phyloP scores from a whole-genome alignment of 495 filamentous ascomycete species.

The Penicillium mononematosum region DNA sequence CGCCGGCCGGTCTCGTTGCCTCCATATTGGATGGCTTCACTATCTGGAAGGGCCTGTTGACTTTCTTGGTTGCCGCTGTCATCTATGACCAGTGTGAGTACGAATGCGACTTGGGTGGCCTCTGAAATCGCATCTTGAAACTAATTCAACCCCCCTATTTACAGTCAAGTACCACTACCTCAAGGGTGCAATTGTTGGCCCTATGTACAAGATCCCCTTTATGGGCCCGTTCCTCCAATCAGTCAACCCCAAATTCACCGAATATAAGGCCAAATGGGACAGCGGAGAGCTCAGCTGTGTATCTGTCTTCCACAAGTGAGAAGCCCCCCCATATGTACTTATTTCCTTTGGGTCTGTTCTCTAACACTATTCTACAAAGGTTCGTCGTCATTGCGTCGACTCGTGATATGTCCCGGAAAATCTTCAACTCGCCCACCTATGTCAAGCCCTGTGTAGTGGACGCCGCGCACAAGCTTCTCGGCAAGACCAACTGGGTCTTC shows the following conservation, averaged over 20 bases:
- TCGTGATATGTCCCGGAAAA: slow-evolving; percentile 92
- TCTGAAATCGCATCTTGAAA: slow-evolving; percentile 9
- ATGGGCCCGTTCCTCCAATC: slow-evolving; percentile 95
- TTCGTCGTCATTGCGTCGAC: slow-evolving; percentile 97
- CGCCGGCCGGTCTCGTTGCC: slow-evolving; percentile 42
- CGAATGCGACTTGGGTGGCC: neutral
- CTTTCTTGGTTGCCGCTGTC: slow-evolving; percentile 66
- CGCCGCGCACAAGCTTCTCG: slow-evolving; percentile 89
- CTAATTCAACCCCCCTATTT: slow-evolving; percentile 16
- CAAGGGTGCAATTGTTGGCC: slow-evolving; percentile 84
- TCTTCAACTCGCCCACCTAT: slow-evolving; percentile 90
- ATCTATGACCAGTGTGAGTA: slow-evolving; percentile 82
- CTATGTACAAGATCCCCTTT: slow-evolving; percentile 83
- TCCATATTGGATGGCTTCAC: slow-evolving; percentile 56
- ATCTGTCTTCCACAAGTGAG: slow-evolving; percentile 98
- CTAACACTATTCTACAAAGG: slow-evolving; percentile 44
- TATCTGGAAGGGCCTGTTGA: slow-evolving; percentile 61
- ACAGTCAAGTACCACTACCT: slow-evolving; percentile 80
- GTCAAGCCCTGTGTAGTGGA: slow-evolving; percentile 98
- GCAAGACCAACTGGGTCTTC: slow-evolving; percentile 95
- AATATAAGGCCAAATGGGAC: slow-evolving; percentile 89
- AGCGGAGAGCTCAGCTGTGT: slow-evolving; percentile 93
- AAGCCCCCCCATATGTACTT: slow-evolving; percentile 2
- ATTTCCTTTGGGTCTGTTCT: neutral
- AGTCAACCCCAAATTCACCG: slow-evolving; percentile 84